phyloP scores from a whole-genome alignment of 2,329 filamentous ascomycete species.

The Beauveria sp. region DNA sequence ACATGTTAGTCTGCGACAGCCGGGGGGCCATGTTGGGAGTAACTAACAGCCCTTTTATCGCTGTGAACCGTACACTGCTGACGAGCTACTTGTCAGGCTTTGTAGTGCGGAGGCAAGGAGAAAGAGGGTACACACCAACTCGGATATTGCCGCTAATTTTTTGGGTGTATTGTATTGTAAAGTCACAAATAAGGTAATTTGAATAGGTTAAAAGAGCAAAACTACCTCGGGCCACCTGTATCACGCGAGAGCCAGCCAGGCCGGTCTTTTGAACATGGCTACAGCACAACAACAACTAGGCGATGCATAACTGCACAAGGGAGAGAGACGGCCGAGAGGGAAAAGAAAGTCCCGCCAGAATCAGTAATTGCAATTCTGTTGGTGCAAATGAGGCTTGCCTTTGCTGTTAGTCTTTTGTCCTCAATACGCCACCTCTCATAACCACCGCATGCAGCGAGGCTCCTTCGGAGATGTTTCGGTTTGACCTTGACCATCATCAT shows the following conservation, averaged over 20 bases:
- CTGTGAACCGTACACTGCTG: background rate
- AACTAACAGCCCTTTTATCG: background rate
- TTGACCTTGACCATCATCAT: background rate
- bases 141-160: background rate
- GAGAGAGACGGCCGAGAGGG: too few species aligned
- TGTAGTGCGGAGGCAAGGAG: background rate
- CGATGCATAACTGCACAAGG: too few species aligned
- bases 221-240: background rate
- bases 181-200: background rate
- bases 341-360: too few species aligned
- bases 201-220: background rate
- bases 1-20: background rate
- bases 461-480: background rate
- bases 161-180: background rate
- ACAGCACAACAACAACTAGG: too few species aligned
- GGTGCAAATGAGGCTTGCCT: too few species aligned
- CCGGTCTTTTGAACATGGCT: background rate
- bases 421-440: too few species aligned
- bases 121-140: background rate
- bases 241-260: too few species aligned
- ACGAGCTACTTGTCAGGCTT: background rate
- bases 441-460: background rate
- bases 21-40: background rate
- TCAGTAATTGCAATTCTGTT: too few species aligned
- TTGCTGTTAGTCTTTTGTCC: too few species aligned